A percentile compares a stretch with the other conserved stretches of the same genome.
phyloP scores from a whole-genome alignment of 805 yeast genomes.

The Lipomyces kockii region DNA sequence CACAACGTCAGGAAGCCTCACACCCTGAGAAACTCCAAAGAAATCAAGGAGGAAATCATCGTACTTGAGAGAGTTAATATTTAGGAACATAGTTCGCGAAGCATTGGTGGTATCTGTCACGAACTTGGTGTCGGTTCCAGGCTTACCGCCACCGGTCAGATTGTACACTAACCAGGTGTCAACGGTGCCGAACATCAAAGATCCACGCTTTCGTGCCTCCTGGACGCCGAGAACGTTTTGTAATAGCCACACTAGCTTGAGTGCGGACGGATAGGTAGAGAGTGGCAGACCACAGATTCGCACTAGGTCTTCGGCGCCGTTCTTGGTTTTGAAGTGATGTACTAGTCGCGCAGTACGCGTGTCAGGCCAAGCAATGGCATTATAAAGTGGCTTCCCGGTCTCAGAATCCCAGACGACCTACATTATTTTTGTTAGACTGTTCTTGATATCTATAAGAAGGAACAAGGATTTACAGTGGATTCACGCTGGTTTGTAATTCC shows the following conservation, averaged over 20 bases:
- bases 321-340: conserved; percentile 60
- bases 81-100: conserved; percentile 87
- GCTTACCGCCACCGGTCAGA: conserved; percentile 62
- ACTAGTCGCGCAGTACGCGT: conserved; percentile 81
- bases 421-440: background rate
- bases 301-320: conserved; percentile 61
- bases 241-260: conserved; percentile 86
- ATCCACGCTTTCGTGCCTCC: conserved; percentile 72
- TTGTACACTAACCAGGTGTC: conserved; percentile 93
- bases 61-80: conserved; percentile 72
- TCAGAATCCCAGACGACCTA: conserved; percentile 72
- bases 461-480: conserved; percentile 60
- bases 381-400: conserved; percentile 80
- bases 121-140: conserved; percentile 53
- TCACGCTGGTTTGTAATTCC: conserved; percentile 97
- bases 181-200: conserved; percentile 89
- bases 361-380: conserved; percentile 97
- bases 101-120: conserved; percentile 92
- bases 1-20: conserved; percentile 72
- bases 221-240: conserved; percentile 73
- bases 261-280: conserved; percentile 89
- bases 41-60: conserved; percentile 75
- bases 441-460: background rate
- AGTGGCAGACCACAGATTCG: conserved; percentile 82
- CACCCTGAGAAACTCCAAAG: conserved; percentile 76